A percentile compares a stretch with the other conserved stretches of the same genome.
Evolutionary conservation across 257 asterid species (phyloP).

Genomic region (Handroanthus guayacan): DNA sequence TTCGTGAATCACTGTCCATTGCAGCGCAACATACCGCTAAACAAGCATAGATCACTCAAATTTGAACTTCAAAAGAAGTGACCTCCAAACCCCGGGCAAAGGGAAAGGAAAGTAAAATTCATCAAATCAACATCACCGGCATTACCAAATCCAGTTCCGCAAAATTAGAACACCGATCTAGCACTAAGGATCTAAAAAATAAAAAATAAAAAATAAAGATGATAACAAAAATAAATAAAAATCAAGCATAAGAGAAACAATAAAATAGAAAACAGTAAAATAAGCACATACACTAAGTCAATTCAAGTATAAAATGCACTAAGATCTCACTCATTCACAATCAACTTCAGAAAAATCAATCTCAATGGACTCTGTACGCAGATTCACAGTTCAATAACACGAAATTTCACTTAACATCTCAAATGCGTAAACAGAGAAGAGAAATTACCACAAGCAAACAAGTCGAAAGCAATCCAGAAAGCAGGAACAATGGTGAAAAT

Average conservation of each 20-base stretch:
- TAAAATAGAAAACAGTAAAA: neutral
- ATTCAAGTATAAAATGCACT: conserved; percentile 11
- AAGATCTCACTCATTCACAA: conserved; percentile 44
- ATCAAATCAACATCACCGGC: neutral
- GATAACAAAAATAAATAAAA: no score
- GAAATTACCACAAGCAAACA: conserved; percentile 41
- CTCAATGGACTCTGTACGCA: conserved; percentile 18
- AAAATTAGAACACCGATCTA: conserved; percentile 25
- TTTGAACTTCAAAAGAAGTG: conserved; percentile 4
- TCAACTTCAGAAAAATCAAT: conserved; percentile 24
- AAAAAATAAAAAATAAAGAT: neutral
- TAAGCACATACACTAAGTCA: neutral
- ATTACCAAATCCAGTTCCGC: neutral
- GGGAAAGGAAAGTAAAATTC: neutral
- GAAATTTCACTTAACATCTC: neutral
- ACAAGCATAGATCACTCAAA: conserved; percentile 27
- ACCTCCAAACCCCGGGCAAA: neutral
- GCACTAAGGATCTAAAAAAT: neutral
- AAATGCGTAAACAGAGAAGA: conserved; percentile 10
- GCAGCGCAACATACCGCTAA: conserved; percentile 11
- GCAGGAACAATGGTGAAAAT: conserved; percentile 34
- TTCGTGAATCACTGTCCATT: neutral
- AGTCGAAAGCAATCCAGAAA: conserved; percentile 34
- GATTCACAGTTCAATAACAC: conserved; percentile 26
- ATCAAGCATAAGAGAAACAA: neutral